A percentile compares a stretch with the other conserved stretches of the same genome.
These are phyloP conservation scores for Nidularia pulvinata DNA, from an alignment of 768 basidiomycete species.

Conservation along the genomic window DNA sequence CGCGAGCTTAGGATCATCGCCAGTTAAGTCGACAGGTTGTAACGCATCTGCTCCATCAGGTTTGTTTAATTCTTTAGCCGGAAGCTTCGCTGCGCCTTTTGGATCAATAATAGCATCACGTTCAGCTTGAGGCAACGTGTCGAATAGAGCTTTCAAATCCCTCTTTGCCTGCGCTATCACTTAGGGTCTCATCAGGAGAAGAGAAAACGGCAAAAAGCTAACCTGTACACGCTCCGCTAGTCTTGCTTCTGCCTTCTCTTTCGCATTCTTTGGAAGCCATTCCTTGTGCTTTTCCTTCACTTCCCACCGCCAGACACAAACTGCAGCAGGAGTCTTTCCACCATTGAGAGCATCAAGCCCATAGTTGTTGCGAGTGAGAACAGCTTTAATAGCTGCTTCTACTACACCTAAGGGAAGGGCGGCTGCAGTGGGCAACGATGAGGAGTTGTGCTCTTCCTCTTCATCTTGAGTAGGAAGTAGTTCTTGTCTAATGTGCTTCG, in stretches of 20 bases:
- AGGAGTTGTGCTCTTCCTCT: constrained; percentile 39
- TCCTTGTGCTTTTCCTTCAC: constrained; percentile 55
- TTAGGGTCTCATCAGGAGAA: not conserved
- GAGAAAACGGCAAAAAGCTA: constrained; percentile 8
- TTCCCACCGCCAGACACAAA: constrained; percentile 89
- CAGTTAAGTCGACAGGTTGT: constrained; percentile 15
- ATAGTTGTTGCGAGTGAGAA: constrained; percentile 78
- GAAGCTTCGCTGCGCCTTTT: constrained; percentile 33
- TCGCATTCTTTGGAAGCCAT: constrained; percentile 68
- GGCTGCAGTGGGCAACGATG: constrained; percentile 26
- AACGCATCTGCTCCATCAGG: constrained; percentile 10
- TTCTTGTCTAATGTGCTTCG: constrained; percentile 69
- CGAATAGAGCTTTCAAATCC: constrained; percentile 53
- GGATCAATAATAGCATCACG: constrained; percentile 53
- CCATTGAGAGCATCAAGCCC: constrained; percentile 60
- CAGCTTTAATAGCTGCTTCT: constrained; percentile 61
- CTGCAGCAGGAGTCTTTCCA: constrained; percentile 55
- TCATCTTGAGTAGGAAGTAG: constrained; percentile 67
- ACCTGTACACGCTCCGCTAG: constrained; percentile 68
- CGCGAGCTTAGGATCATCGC: constrained; percentile 17
- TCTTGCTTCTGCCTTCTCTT: constrained; percentile 62
- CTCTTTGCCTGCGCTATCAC: constrained; percentile 50
- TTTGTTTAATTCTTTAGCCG: constrained; percentile 29
- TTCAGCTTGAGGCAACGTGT: constrained; percentile 57
- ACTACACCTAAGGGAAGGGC: constrained; percentile 52